A percentile compares a stretch with the other conserved stretches of the same genome.
phyloP scores from a whole-genome alignment of 1,284 basidiomycete species.

The Tranzscheliella williamsii region DNA sequence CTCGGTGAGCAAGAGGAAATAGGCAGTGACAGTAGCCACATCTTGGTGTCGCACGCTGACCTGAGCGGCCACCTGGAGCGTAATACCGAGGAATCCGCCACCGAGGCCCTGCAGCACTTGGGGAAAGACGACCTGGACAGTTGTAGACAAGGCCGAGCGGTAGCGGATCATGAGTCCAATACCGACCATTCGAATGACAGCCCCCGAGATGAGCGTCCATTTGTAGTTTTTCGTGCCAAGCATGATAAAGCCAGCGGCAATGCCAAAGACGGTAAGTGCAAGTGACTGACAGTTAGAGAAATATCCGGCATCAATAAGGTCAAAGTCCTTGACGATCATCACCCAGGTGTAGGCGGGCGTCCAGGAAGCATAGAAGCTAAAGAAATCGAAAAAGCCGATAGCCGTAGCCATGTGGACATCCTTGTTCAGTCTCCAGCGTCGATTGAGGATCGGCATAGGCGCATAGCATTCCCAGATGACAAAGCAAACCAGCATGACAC shows the following conservation, averaged over 20 bases:
- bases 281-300: slow-evolving; percentile 54
- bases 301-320: slow-evolving; percentile 34
- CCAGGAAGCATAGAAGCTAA: slow-evolving; percentile 54
- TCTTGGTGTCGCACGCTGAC: slow-evolving; percentile 59
- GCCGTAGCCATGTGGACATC: slow-evolving; percentile 51
- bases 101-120: slow-evolving; percentile 59
- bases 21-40: slow-evolving; percentile 59
- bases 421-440: slow-evolving; percentile 53
- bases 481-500: slow-evolving; percentile 38
- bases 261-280: slow-evolving; percentile 55
- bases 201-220: slow-evolving; percentile 45
- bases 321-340: slow-evolving; percentile 36
- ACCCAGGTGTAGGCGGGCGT: slow-evolving; percentile 42
- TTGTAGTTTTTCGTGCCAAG: slow-evolving; percentile 55
- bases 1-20: slow-evolving; percentile 53
- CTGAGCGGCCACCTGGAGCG: slow-evolving; percentile 54
- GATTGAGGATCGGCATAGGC: slow-evolving; percentile 51
- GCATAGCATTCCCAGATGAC: slow-evolving; percentile 49
- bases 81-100: slow-evolving; percentile 56
- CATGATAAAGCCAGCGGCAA: slow-evolving; percentile 50
- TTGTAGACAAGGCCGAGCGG: slow-evolving; percentile 41
- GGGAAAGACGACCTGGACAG: slow-evolving; percentile 52
- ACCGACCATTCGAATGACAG: slow-evolving; percentile 51
- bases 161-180: slow-evolving; percentile 59
- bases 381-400: slow-evolving; percentile 59